Evolutionary conservation across 768 basidiomycete genomes (phyloP).

Genomic region (Russula olivacea): DNA sequence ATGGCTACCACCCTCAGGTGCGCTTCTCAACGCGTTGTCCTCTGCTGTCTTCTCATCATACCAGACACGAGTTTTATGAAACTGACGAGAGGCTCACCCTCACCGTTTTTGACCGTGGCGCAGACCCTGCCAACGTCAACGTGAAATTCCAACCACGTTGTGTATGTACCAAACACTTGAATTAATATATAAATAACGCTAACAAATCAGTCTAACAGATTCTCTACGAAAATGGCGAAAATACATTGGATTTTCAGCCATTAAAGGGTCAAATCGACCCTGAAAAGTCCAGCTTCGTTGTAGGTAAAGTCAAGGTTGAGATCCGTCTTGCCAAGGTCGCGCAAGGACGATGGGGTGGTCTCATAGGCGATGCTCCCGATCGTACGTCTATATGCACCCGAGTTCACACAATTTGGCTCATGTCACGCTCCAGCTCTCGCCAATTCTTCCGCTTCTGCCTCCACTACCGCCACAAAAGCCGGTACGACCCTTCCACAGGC

Average conservation of each 20-base stretch:
- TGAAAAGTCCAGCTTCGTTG: slow-evolving; percentile 51
- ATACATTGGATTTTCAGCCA: slow-evolving; percentile 66
- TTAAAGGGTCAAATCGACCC: slow-evolving; percentile 77
- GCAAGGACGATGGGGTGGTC: slow-evolving; percentile 63
- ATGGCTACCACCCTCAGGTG: slow-evolving; percentile 20
- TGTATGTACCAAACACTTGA: slow-evolving; percentile 34
- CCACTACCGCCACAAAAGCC: slow-evolving; percentile 30
- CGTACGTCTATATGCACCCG: slow-evolving; percentile 40
- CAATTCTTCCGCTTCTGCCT: slow-evolving; percentile 24
- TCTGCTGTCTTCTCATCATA: not conserved
- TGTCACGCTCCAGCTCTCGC: slow-evolving; percentile 30
- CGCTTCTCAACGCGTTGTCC: not conserved
- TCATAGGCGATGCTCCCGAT: slow-evolving; percentile 73
- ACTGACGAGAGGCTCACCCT: slow-evolving; percentile 68
- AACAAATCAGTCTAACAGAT: slow-evolving; percentile 35
- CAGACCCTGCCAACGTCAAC: slow-evolving; percentile 55
- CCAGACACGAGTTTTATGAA: slow-evolving; percentile 76
- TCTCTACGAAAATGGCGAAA: slow-evolving; percentile 62
- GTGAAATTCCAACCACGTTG: slow-evolving; percentile 60
- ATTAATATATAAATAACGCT: not conserved
- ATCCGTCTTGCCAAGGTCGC: slow-evolving; percentile 65
- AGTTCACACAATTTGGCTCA: not conserved
- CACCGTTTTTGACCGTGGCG: slow-evolving; percentile 74
- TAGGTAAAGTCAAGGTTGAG: slow-evolving; percentile 88
- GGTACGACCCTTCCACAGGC: slow-evolving; percentile 37